Base-by-base conservation (phyloP, 306 rosid species). In the Fragaria nilgerrensis region DNA sequence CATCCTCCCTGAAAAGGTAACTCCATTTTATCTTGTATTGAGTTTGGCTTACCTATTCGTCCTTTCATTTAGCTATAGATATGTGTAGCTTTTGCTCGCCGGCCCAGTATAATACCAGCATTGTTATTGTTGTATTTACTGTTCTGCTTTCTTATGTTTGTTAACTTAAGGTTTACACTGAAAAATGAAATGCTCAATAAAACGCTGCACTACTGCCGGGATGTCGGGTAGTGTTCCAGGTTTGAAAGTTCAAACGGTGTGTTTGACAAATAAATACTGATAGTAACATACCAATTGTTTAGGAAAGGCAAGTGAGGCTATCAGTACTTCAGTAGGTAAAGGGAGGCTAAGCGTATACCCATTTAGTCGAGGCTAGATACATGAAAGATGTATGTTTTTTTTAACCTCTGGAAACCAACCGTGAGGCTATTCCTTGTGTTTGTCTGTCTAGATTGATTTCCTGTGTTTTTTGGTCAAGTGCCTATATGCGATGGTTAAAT, bases 1-100 rank as follows among this genome's bases (percentile, higher is more conserved):
- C 70, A 48, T 71, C 70, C 72, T 71, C 77, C 87, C 73, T 65
- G 43, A 8, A 64, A 75, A 72, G 86, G 75, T 70, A 72, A 74
- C 75, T 75, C 73, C 80, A 39, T 52, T 68, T 53, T 76, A 39
- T 72, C 53, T 44, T 36, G 29, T 55, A 49, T 47, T 44, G 55
- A 50, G 59, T 27, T 17, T 62, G 58, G 27, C 77, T 23, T 36
- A 63, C 65, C 41, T 27, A 1, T 45, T 61, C 19, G 48, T 77
- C 78, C 20, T 50, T 65, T 36, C 34, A 44, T 45, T 53, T 22
- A 7, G 34, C 69, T 44, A 19, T 44, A 45, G 32, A 34, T 27
- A 34, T 67, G 23, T 68, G 17, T 56, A 19, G 44, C 25, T 37
- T 41, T 66, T 74, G 6, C 43, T 59, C 20, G 19, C 39, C 44